These are phyloP conservation scores for Asterochloris erici DNA, from an alignment of 139 green algal species.

Conservation along the genomic window DNA sequence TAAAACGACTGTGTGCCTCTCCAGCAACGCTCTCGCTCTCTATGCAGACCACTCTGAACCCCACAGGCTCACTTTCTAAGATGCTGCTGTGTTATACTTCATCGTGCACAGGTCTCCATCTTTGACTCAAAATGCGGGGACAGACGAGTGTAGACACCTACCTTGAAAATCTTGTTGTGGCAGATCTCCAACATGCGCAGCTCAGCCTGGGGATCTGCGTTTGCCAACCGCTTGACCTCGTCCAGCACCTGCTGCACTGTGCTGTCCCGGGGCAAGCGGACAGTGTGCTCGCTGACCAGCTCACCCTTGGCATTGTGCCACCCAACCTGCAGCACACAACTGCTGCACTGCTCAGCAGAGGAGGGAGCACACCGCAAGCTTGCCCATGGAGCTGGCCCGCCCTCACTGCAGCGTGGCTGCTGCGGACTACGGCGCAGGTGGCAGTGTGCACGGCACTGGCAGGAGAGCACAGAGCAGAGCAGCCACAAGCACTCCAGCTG, in stretches of 20 bases:
- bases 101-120: no score
- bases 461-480: no score
- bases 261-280: conserved; percentile 69
- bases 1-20: no score
- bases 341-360: neutral
- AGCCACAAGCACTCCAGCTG: no score
- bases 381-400: neutral
- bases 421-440: no score
- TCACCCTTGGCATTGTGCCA: conserved; percentile 77
- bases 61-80: no score
- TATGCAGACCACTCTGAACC: no score
- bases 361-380: neutral
- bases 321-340: conserved; percentile 20
- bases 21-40: no score
- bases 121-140: no score
- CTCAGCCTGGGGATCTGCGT: neutral
- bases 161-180: conserved; percentile 78
- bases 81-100: no score
- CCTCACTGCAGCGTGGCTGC: no score
- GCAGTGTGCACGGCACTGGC: no score
- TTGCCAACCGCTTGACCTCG: conserved; percentile 52
- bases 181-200: conserved; percentile 88
- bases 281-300: conserved; percentile 57
- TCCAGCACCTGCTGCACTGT: conserved; percentile 68
- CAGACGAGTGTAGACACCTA: neutral